These are phyloP conservation scores for Stromatinia cepivora DNA, from an alignment of 2,329 filamentous ascomycete species.

Conservation along the genomic window DNA sequence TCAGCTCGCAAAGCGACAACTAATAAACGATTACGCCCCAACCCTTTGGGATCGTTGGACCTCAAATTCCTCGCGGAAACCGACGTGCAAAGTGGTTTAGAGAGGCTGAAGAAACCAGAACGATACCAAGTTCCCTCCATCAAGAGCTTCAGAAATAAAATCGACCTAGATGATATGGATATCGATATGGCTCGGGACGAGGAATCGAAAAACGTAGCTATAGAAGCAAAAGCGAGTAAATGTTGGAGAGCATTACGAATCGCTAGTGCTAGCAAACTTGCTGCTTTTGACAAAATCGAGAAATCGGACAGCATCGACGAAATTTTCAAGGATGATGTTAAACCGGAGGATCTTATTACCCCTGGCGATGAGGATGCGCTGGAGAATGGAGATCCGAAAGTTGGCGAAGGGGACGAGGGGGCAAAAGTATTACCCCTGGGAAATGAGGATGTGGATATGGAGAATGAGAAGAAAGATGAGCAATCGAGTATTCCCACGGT, in stretches of 20 bases:
- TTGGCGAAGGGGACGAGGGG: background rate
- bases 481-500: background rate
- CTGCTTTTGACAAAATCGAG: constrained; percentile 83
- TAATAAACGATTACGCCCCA: constrained; percentile 68
- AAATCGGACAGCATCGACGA: constrained; percentile 69
- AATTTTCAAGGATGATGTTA: constrained; percentile 53
- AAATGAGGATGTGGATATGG: constrained; percentile 15
- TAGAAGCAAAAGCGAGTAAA: constrained; percentile 80
- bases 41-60: constrained; percentile 70
- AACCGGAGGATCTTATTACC: constrained; percentile 41
- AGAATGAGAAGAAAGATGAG: constrained; percentile 2
- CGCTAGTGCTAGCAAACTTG: constrained; percentile 71
- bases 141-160: constrained; percentile 68
- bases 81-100: constrained; percentile 60
- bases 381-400: constrained; percentile 40
- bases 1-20: constrained; percentile 65
- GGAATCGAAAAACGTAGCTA: constrained; percentile 56
- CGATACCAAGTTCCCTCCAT: constrained; percentile 70
- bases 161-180: constrained; percentile 80
- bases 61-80: constrained; percentile 76
- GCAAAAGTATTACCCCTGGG: constrained; percentile 24
- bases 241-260: constrained; percentile 87
- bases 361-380: constrained; percentile 42
- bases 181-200: constrained; percentile 73
- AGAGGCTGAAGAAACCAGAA: constrained; percentile 64